phyloP scores from a whole-genome alignment of 2,329 filamentous ascomycete species.

The Colletotrichum destructivum region DNA sequence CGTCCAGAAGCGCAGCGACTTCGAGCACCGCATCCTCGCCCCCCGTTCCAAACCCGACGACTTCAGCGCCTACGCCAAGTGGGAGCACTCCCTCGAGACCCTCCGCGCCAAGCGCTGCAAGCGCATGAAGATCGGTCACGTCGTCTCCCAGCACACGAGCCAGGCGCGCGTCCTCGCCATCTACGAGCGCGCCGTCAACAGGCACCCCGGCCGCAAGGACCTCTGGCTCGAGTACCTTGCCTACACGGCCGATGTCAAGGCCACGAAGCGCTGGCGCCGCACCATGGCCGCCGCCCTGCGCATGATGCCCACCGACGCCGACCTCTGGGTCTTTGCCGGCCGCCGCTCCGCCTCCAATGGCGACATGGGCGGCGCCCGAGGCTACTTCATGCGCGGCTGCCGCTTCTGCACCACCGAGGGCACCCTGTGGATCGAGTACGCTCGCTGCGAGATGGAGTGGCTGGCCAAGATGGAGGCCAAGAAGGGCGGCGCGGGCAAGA shows the following conservation, averaged over 20 bases:
- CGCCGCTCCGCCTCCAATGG: slow-evolving; percentile 83
- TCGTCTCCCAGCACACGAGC: slow-evolving; percentile 77
- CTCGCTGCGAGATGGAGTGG: slow-evolving; percentile 93
- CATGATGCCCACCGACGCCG: slow-evolving; percentile 86
- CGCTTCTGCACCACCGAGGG: slow-evolving; percentile 86
- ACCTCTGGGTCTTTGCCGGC: slow-evolving; percentile 90
- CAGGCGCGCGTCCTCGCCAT: slow-evolving; percentile 90
- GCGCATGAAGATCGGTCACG: slow-evolving; percentile 81
- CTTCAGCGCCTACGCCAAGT: slow-evolving; percentile 86
- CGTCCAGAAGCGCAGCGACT: slow-evolving; percentile 90
- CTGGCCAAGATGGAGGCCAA: slow-evolving; percentile 84
- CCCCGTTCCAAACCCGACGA: slow-evolving; percentile 83
- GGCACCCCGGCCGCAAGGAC: slow-evolving; percentile 84
- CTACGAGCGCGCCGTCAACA: slow-evolving; percentile 87
- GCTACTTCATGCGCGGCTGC: slow-evolving; percentile 89
- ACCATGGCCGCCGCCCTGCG: slow-evolving; percentile 80
- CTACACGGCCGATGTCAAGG: slow-evolving; percentile 80
- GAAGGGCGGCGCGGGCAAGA: slow-evolving; percentile 72
- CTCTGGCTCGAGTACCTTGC: slow-evolving; percentile 94
- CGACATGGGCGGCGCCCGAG: slow-evolving; percentile 89
- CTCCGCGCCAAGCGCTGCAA: slow-evolving; percentile 87
- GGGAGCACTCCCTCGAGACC: slow-evolving; percentile 79
- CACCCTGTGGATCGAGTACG: slow-evolving; percentile 90
- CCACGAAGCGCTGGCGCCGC: slow-evolving; percentile 76
- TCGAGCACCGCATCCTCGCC: slow-evolving; percentile 91